A percentile compares a stretch with the other conserved stretches of the same genome.
Conservation (phyloP, 176 grass and related monocot species). For the Thalia dealbata region DNA sequence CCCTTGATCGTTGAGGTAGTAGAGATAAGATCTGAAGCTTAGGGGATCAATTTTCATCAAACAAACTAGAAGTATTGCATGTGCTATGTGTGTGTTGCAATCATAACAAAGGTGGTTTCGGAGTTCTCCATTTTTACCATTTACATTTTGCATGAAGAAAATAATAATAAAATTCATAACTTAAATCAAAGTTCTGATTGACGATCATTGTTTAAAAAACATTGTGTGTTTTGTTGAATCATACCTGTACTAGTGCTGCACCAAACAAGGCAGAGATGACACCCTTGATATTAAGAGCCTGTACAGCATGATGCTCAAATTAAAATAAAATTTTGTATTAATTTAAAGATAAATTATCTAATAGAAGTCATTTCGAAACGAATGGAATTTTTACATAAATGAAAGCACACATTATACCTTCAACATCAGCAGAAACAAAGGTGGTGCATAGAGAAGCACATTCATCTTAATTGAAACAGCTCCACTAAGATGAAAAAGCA, state of each 20-base stretch:
- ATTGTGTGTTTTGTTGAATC: neutral
- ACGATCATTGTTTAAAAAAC: neutral
- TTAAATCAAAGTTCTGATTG: neutral
- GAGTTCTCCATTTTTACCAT: neutral
- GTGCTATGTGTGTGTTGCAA: too few species aligned
- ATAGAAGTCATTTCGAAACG: too few species aligned
- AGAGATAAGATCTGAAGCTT: too few species aligned
- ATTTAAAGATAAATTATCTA: constrained; percentile 9
- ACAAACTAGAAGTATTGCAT: too few species aligned
- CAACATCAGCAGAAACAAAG: constrained; percentile 81
- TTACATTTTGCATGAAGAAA: neutral
- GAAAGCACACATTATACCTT: constrained; percentile 37
- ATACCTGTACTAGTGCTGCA: constrained; percentile 64
- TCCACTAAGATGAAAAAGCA: constrained; percentile 35
- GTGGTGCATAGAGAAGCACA: constrained; percentile 81
- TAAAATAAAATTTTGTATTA: constrained; percentile 22
- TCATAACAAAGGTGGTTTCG: too few species aligned
- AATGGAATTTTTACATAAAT: too few species aligned
- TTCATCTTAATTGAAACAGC: constrained; percentile 99
- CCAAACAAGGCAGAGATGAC: constrained; percentile 59
- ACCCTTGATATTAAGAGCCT: constrained; percentile 73
- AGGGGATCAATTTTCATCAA: too few species aligned
- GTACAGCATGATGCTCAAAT: constrained; percentile 13
- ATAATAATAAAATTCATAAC: neutral
- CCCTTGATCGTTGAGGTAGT: too few species aligned